Evolutionary conservation across 2,329 filamentous ascomycete species (phyloP), one percentile per base, ranked within the genome.

Genomic region (Salinomyces thailandicus): DNA sequence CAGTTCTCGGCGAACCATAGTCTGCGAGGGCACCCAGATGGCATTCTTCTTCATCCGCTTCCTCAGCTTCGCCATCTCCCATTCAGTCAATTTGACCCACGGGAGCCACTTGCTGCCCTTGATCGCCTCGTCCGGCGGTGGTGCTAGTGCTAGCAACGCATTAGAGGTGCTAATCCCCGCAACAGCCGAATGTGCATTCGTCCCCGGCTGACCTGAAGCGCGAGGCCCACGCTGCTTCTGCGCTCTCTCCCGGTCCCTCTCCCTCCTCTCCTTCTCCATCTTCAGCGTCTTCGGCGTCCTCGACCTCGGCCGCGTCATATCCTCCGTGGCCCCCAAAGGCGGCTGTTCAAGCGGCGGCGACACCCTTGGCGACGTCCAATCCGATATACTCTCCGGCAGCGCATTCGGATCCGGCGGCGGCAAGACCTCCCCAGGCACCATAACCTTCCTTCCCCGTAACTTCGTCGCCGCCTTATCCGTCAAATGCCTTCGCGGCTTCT

Each of bases 41-140:
- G 83, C 81, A 52, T 91, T 91, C 68, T 91, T 91, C 71, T 91
- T 91, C 84, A 91, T 91, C 13, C 81, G 72, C 62, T 91, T 91
- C 42, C 84, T 69, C 5, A 91, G 67, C 44, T 77, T 74, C 4
- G 75, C 76, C 74, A 80, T 77, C 50, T 80, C 76, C 62, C 71
- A 80, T 46, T 79, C 75, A 2, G 76, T 79, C 43, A 80, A 59
- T 39, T 74, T 72, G 48, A 75, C 63, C 76, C 76, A 80, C 2
- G 76, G 76, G 42, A 70, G 61, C 59, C 72, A 71, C 50, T 71
- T 70, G 57, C 73, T 77, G 31, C 76, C 76, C 16, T 71, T 64
- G 36, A 63, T 62, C 5, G 75, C 75, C 53, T 77, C 71, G 14
- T 68, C 59, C 11, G 76, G 76, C 7, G 76, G 76, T 12, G 73